These are phyloP conservation scores for Adansonia madagascariensis DNA, from an alignment of 441 rosid genomes.

Conservation along the genomic window DNA sequence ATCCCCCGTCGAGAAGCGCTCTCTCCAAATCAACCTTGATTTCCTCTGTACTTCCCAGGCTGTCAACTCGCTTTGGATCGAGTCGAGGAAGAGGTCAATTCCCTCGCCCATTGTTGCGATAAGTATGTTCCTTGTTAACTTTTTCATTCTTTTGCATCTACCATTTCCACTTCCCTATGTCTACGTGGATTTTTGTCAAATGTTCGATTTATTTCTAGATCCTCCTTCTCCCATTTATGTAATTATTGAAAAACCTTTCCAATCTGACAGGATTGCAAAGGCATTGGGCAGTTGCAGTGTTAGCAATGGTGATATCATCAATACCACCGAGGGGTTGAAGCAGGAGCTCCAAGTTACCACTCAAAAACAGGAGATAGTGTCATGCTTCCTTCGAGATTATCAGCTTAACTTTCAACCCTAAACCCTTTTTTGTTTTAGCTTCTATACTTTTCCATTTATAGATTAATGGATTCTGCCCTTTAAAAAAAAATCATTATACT, in stretches of 20 bases:
- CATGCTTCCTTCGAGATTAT: constrained; percentile 91
- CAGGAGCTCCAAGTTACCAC: constrained; percentile 85
- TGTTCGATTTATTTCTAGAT: constrained; percentile 2
- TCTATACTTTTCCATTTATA: neutral
- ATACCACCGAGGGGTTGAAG: constrained; percentile 88
- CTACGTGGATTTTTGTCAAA: neutral
- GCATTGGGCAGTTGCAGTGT: constrained; percentile 85
- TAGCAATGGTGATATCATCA: constrained; percentile 84
- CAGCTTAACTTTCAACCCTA: constrained; percentile 43
- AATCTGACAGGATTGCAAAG: constrained; percentile 63
- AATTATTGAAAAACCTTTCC: neutral
- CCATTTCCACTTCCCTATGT: neutral
- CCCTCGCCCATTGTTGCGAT: constrained; percentile 93
- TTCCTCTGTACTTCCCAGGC: constrained; percentile 76
- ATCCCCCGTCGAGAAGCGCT: constrained; percentile 95
- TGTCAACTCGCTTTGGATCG: constrained; percentile 83
- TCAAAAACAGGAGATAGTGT: constrained; percentile 89
- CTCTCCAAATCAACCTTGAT: constrained; percentile 81
- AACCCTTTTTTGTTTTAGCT: neutral
- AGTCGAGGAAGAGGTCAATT: constrained; percentile 90
- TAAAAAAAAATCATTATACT: neutral
- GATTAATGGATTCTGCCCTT: neutral
- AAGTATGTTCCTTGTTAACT: constrained; percentile 36
- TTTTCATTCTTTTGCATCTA: neutral
- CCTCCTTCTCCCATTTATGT: neutral